Conservation (phyloP, 2,329 filamentous ascomycete species). For the Clathrospora elynae region DNA sequence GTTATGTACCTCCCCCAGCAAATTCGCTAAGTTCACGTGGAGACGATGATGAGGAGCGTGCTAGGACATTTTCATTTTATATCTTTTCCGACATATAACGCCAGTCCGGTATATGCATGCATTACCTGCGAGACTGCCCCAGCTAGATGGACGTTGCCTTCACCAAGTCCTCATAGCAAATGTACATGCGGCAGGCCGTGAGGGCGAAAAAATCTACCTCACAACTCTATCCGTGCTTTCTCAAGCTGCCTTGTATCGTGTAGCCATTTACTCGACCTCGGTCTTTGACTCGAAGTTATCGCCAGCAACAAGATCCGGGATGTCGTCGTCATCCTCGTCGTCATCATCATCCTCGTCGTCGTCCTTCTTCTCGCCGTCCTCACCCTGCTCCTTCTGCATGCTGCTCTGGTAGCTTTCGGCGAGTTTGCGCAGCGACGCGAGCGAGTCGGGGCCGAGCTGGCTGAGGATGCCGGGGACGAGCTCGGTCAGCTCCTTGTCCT, state of each 20-base stretch:
- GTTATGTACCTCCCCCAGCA: too few relatives aligned
- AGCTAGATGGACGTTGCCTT: conserved; percentile 21
- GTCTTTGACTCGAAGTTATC: conserved; percentile 93
- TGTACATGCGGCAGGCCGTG: conserved; percentile 31
- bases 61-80: conserved; percentile 46
- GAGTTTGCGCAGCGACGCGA: conserved; percentile 95
- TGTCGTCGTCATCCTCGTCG: conserved; percentile 75
- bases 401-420: conserved; percentile 99
- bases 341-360: too few relatives aligned
- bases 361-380: conserved; percentile 74
- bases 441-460: conserved; percentile 97
- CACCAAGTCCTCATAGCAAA: conserved; percentile 29
- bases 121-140: conserved; percentile 39
- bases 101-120: conserved; percentile 42
- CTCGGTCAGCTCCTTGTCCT: conserved; percentile 99
- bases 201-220: conserved; percentile 25
- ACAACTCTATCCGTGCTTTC: conserved; percentile 24
- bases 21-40: too few relatives aligned
- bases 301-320: conserved; percentile 94
- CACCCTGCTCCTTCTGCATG: conserved; percentile 90
- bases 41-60: conserved; percentile 18
- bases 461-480: conserved; percentile 99
- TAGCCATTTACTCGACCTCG: conserved; percentile 75
- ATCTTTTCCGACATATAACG: conserved; percentile 42
- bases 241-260: conserved; percentile 14